Percentiles rank a stretch among this genome's conserved stretches.
These are phyloP conservation scores for Fraxinus paxiana DNA, from an alignment of 305 asterid genomes.

Conservation along the genomic window DNA sequence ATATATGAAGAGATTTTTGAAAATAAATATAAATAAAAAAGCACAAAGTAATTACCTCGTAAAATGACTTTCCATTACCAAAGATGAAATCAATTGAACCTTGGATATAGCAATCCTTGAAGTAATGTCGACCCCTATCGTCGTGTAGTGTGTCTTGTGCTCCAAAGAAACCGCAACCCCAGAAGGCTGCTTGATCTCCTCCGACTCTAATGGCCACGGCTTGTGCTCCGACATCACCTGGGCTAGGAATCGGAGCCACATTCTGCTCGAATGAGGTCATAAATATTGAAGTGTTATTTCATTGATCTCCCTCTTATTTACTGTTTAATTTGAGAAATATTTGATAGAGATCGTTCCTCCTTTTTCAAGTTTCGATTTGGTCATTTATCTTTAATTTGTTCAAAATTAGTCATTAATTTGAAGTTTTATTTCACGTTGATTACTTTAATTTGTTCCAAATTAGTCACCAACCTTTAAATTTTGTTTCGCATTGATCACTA, in stretches of 20 bases:
- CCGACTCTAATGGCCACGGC: constrained; percentile 79
- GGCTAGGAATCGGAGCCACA: constrained; percentile 70
- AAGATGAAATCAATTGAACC: constrained; percentile 89
- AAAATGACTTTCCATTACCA: constrained; percentile 76
- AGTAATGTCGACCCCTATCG: constrained; percentile 87
- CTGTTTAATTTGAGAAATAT: background rate
- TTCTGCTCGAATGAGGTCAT: constrained; percentile 37
- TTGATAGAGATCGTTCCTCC: background rate
- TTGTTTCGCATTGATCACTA: background rate
- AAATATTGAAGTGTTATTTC: background rate
- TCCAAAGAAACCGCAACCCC: constrained; percentile 92
- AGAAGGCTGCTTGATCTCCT: constrained; percentile 72
- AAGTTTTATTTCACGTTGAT: background rate
- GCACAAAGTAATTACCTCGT: constrained; percentile 44
- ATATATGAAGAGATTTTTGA: background rate
- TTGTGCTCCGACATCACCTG: constrained; percentile 78
- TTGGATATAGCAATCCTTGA: constrained; percentile 74
- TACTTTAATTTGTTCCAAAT: background rate
- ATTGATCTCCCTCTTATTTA: background rate
- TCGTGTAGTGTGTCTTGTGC: constrained; percentile 89
- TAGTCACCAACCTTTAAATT: background rate
- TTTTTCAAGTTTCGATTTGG: background rate
- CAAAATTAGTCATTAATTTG: background rate
- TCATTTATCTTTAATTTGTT: background rate
- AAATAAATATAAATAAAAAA: background rate